phyloP scores from a whole-genome alignment of 108 stramenopile genomes.

The Cyclotella distinguenda region DNA sequence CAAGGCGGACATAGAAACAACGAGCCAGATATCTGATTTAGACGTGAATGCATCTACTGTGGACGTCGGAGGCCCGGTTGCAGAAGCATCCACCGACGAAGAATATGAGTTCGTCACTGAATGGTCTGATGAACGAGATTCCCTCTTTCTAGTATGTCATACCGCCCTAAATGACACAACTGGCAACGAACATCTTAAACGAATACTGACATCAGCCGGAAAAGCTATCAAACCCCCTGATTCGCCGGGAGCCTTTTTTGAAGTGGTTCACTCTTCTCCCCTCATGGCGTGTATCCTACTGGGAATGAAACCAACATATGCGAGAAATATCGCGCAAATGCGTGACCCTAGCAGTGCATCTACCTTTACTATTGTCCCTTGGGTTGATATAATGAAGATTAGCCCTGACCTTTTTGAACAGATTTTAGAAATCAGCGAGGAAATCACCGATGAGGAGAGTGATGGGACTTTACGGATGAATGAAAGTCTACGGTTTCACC shows the following conservation, averaged over 20 bases:
- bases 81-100: too few species aligned
- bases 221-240: slow-evolving; percentile 4
- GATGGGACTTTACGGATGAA: background rate
- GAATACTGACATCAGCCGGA: slow-evolving; percentile 16
- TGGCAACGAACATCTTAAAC: slow-evolving; percentile 17
- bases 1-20: too few species aligned
- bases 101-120: slow-evolving; percentile 10
- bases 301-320: slow-evolving; percentile 20
- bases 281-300: slow-evolving; percentile 14
- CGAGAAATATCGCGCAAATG: slow-evolving; percentile 3
- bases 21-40: too few species aligned
- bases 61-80: too few species aligned
- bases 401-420: slow-evolving; percentile 15
- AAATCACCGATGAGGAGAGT: background rate
- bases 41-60: too few species aligned
- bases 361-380: slow-evolving; percentile 8
- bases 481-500: slow-evolving; percentile 1
- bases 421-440: slow-evolving; percentile 1
- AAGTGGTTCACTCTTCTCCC: slow-evolving; percentile 25
- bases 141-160: slow-evolving; percentile 24
- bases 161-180: background rate
- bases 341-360: background rate
- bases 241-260: background rate
- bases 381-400: slow-evolving; percentile 32
- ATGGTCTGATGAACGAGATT: slow-evolving; percentile 19